Conservation (phyloP, 805 yeast species). For the Blastobotrys mokoenaii region DNA sequence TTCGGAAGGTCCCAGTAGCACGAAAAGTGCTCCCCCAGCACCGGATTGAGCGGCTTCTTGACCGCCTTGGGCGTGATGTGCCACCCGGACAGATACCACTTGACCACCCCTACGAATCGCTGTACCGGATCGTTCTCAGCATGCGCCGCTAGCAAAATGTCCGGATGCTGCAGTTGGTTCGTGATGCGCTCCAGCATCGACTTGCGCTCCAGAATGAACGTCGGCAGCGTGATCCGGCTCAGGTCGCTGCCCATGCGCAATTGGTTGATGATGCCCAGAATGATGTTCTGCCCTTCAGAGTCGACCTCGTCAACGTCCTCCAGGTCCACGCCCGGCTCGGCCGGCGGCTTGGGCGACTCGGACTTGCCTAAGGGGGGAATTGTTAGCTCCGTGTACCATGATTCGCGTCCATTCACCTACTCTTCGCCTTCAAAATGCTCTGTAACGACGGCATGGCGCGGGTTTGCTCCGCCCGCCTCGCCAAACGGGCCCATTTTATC, state of each 20-base stretch:
- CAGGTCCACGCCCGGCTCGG: no score
- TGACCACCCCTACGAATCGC: constrained; percentile 65
- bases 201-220: constrained; percentile 89
- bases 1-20: constrained; percentile 89
- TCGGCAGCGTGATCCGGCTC: constrained; percentile 85
- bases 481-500: no score
- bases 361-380: background rate
- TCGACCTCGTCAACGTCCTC: constrained; percentile 84
- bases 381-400: no score
- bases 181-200: constrained; percentile 95
- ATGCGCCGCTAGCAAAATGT: constrained; percentile 63
- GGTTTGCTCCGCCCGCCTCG: no score
- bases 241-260: constrained; percentile 88
- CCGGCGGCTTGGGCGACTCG: constrained; percentile 2
- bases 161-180: constrained; percentile 72
- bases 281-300: constrained; percentile 77
- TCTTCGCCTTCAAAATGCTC: no score
- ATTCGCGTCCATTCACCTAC: no score
- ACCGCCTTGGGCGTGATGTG: constrained; percentile 98
- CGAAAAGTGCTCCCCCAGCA: constrained; percentile 81
- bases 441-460: no score
- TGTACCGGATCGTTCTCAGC: constrained; percentile 45
- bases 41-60: constrained; percentile 93
- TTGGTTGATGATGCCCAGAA: constrained; percentile 82
- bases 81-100: constrained; percentile 95